A percentile compares a stretch with the other conserved stretches of the same genome.
Evolutionary conservation across 768 basidiomycete species (phyloP).

Genomic region (Sarcomyxa edulis): DNA sequence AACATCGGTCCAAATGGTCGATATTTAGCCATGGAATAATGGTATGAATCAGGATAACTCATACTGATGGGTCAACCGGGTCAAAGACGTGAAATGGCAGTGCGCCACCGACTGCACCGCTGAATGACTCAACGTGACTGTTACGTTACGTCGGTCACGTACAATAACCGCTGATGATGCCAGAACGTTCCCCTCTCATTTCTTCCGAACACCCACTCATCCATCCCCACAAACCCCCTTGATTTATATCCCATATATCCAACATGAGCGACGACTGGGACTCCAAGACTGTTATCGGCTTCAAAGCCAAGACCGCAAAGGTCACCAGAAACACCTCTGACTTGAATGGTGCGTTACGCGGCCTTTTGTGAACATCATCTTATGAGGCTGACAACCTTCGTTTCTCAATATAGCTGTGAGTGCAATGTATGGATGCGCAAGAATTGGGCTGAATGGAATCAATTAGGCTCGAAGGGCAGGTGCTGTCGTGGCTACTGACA

Average conservation of each 20-base stretch:
- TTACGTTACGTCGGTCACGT: neutral
- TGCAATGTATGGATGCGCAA: constrained; percentile 5
- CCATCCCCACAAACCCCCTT: neutral
- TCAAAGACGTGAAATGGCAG: too few species aligned
- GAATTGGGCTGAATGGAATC: constrained; percentile 8
- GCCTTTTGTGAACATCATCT: neutral
- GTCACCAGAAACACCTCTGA: constrained; percentile 58
- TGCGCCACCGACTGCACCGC: too few species aligned
- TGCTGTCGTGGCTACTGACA: constrained; percentile 78
- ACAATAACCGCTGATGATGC: neutral
- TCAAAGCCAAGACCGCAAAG: constrained; percentile 55
- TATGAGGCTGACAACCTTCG: constrained; percentile 12
- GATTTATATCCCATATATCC: constrained; percentile 6
- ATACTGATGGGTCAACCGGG: neutral
- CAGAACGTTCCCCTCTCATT: neutral
- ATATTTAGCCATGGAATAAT: too few species aligned
- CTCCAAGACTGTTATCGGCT: constrained; percentile 66
- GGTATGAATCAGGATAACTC: neutral
- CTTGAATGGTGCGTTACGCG: constrained; percentile 50
- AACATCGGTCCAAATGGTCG: too few species aligned
- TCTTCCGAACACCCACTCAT: neutral
- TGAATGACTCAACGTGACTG: neutral
- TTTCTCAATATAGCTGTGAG: constrained; percentile 45
- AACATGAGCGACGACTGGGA: constrained; percentile 70
- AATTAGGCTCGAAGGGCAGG: constrained; percentile 69